Evolutionary conservation across 2,329 filamentous ascomycete genomes (phyloP).

Genomic region (Davidsoniella eucalypti): DNA sequence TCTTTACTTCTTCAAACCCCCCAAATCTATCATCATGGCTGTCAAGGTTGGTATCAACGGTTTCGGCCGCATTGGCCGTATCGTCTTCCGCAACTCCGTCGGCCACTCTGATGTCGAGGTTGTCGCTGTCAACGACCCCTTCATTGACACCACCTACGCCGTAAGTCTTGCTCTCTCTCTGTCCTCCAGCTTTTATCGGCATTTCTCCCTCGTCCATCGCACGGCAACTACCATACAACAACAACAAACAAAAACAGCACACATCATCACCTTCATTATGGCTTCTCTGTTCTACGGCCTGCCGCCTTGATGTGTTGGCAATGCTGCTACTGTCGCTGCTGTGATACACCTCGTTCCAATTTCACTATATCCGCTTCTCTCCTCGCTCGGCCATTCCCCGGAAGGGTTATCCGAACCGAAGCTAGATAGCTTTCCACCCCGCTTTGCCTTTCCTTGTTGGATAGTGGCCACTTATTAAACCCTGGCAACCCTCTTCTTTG

Average conservation of each 20-base stretch:
- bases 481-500: not conserved
- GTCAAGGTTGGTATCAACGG: conserved; percentile 95
- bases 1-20: conserved; percentile 1
- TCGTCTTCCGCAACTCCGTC: conserved; percentile 95
- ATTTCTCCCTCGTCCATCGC: too few species aligned
- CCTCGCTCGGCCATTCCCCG: not conserved
- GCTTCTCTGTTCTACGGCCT: too few species aligned
- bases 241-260: too few species aligned
- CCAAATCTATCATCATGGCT: conserved; percentile 22
- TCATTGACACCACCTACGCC: conserved; percentile 96
- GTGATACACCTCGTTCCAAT: not conserved
- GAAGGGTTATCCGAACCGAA: conserved; percentile 4
- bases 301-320: too few species aligned
- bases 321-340: not conserved
- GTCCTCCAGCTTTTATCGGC: not conserved
- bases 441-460: conserved; percentile 6
- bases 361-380: too few species aligned
- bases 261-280: too few species aligned
- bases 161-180: conserved; percentile 41
- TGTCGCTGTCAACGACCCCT: conserved; percentile 96
- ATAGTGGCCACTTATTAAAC: not conserved
- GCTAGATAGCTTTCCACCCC: conserved; percentile 4
- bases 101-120: conserved; percentile 81
- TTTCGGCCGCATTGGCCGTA: conserved; percentile 98
- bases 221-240: too few species aligned